Evolutionary conservation across 495 filamentous ascomycete species (phyloP).

Genomic region (Pyrenopolyporus hunteri): DNA sequence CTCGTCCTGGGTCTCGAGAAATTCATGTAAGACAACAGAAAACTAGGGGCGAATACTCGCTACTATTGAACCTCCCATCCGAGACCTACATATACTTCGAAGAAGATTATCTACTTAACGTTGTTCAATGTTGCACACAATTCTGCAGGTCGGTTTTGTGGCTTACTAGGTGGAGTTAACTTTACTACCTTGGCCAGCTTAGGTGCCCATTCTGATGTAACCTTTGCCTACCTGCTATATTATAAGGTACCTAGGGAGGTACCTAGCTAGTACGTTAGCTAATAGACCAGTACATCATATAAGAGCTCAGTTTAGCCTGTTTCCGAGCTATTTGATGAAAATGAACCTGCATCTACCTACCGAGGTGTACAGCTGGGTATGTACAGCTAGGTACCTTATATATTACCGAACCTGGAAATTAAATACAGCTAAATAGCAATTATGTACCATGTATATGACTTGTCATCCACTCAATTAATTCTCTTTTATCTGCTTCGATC

Average conservation of each 20-base stretch:
- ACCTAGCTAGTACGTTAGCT: background rate
- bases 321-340: conserved; percentile 21
- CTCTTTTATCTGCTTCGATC: background rate
- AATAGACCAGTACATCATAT: background rate
- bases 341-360: conserved; percentile 10
- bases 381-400: too few relatives aligned
- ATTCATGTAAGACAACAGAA: conserved; percentile 1
- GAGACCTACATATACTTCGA: background rate
- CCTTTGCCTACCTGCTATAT: too few relatives aligned
- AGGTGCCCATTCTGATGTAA: too few relatives aligned
- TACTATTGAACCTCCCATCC: background rate
- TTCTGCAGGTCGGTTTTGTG: background rate
- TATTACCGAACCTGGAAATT: background rate
- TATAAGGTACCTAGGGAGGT: background rate
- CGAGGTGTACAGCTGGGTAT: too few relatives aligned
- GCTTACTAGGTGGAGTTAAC: too few relatives aligned
- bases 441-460: too few relatives aligned
- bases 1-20: background rate
- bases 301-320: conserved; percentile 25
- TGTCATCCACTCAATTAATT: background rate
- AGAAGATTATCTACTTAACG: conserved; percentile 8
- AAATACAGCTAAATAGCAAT: conserved; percentile 1
- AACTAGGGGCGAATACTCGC: background rate
- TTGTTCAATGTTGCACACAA: too few relatives aligned
- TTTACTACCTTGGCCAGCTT: too few relatives aligned